A percentile compares a stretch with the other conserved stretches of the same genome.
Conservation (phyloP, 352 stramenopile species). For the Phytophthora cryptogea region DNA sequence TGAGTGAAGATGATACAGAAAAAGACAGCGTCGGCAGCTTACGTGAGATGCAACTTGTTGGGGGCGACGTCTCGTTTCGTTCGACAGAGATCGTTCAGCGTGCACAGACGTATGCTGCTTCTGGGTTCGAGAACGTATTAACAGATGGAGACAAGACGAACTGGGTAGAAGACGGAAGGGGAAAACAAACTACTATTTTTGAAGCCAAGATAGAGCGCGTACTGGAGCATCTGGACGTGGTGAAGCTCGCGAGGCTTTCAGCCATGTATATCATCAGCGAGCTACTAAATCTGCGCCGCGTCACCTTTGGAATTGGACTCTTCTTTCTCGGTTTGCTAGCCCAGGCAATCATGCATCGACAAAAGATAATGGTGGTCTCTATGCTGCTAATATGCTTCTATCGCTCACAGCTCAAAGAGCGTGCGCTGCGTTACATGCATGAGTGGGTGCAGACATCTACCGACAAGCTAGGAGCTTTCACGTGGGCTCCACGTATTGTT, state of each 20-base stretch:
- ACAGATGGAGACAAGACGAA: constrained; percentile 7
- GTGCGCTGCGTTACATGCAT: constrained; percentile 35
- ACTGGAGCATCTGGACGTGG: constrained; percentile 57
- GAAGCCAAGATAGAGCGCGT: constrained; percentile 59
- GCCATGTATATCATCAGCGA: constrained; percentile 59
- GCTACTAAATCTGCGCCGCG: constrained; percentile 51
- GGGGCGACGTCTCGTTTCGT: constrained; percentile 1
- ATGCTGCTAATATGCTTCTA: constrained; percentile 72
- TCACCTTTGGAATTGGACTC: constrained; percentile 49
- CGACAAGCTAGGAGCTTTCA: constrained; percentile 68
- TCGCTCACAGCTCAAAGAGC: constrained; percentile 56
- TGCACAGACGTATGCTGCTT: constrained; percentile 23
- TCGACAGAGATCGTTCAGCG: constrained; percentile 31
- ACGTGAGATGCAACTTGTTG: neutral
- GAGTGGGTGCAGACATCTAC: constrained; percentile 63
- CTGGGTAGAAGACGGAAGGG: constrained; percentile 10
- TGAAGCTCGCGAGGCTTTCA: constrained; percentile 54
- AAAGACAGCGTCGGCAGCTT: constrained; percentile 2
- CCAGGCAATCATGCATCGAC: constrained; percentile 61
- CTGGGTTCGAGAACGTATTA: constrained; percentile 16
- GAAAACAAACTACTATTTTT: constrained; percentile 42
- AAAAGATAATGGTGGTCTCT: constrained; percentile 77
- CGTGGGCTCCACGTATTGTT: constrained; percentile 55
- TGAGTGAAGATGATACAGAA: constrained; percentile 1
- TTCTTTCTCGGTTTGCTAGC: constrained; percentile 56